phyloP scores from a whole-genome alignment of 352 stramenopile species.

The Pythium sukuiense region DNA sequence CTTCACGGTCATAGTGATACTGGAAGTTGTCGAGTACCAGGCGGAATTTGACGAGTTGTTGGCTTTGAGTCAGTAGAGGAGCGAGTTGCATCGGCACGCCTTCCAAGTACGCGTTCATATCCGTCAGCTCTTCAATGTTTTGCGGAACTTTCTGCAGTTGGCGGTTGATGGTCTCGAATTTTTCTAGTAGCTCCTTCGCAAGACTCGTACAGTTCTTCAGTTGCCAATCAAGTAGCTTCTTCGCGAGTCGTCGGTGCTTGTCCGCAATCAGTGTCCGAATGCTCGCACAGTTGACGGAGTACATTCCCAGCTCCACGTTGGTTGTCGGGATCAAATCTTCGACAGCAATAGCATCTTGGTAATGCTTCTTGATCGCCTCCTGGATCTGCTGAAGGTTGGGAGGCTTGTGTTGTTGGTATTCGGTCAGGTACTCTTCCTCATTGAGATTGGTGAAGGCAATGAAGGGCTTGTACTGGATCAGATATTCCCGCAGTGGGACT shows the following conservation, averaged over 20 bases:
- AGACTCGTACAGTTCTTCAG: conserved; percentile 73
- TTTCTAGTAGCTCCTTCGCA: conserved; percentile 73
- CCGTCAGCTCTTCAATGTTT: conserved; percentile 92
- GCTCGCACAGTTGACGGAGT: conserved; percentile 73
- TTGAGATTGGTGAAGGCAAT: conserved; percentile 90
- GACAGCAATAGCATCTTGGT: conserved; percentile 51
- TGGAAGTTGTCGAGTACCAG: conserved; percentile 79
- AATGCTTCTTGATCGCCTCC: conserved; percentile 77
- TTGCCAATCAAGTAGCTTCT: conserved; percentile 77
- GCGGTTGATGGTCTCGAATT: conserved; percentile 82
- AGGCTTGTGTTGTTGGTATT: conserved; percentile 75
- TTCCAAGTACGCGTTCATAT: conserved; percentile 87
- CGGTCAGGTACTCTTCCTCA: conserved; percentile 77
- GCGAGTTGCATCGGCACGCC: conserved; percentile 60
- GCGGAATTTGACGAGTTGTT: conserved; percentile 80
- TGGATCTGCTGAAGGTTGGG: conserved; percentile 70
- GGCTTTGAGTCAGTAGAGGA: conserved; percentile 66
- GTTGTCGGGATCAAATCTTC: conserved; percentile 59
- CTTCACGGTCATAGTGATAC: conserved; percentile 84
- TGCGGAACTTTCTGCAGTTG: conserved; percentile 85
- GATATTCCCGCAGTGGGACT: conserved; percentile 68
- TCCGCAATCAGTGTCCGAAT: conserved; percentile 74
- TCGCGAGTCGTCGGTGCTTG: conserved; percentile 69
- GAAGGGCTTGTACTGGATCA: conserved; percentile 81
- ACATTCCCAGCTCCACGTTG: conserved; percentile 82